Base-by-base conservation (phyloP, 1,284 basidiomycete species). In the Cryptococcus maquisensis region DNA sequence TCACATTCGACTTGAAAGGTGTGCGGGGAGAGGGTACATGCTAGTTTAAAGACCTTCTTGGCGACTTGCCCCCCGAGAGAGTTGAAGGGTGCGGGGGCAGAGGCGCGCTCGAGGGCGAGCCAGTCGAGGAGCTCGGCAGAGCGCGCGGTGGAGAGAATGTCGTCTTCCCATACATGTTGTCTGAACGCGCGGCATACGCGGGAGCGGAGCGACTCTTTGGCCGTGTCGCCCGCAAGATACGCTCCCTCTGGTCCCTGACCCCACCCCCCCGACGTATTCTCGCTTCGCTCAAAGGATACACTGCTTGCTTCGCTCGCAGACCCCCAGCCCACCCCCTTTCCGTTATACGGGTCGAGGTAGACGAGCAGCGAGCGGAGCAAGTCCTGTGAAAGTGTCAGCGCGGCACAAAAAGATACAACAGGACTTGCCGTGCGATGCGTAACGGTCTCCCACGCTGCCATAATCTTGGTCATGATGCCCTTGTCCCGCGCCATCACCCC, bases 111-210 rank as follows among this genome's bases (percentile, higher is more conserved):
- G 61, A 67, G 79, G 1, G 73, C 70, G 3, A 81, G 67, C 86
- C 87, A 87, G 10, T 77, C 72, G 24, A 75, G 62, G 1, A 88
- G 66, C n/a, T 82, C 81, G 1, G 68, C 66, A 18, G 77, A 75
- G 23, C 87, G 74, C 47, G 76, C 79, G 2, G 77, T 68, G 13
- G 74, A 73, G 4, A 87, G 76, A 4, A 69, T 58, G 0, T 77
- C 67, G 56, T 81, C 79, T 15, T 78, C 78, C 58, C 87, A 83
- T 42, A 88, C 78, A 3, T 68, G 63, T 8, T 74, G 65, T 20
- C 75, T 71, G 28, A 32, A 32, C 2, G 10, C 28, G 28, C 28
- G 28, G 28, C 7, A 1, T 10, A 42, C 23, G n/a, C 40, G 40
- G 16, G 15, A 16, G 40, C 12, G n/a, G 15, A 18, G 18, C 40